These are phyloP conservation scores for Hymenoscyphus scutula DNA, from an alignment of 2,329 filamentous ascomycete species.

Conservation along the genomic window DNA sequence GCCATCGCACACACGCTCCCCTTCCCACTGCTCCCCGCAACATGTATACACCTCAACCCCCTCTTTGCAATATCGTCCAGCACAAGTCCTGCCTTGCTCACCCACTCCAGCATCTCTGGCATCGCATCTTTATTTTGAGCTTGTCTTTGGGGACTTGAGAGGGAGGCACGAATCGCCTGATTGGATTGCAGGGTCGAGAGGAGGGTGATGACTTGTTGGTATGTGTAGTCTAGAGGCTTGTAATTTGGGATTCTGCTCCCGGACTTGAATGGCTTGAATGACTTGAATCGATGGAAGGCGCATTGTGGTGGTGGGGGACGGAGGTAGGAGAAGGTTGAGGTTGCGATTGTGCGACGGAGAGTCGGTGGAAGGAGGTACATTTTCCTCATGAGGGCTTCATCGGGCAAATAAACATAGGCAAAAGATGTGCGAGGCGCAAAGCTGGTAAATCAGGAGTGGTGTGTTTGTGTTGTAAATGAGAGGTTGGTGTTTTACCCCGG, in stretches of 20 bases:
- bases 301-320: not conserved
- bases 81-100: constrained; percentile 31
- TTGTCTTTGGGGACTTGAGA: constrained; percentile 13
- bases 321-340: not conserved
- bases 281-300: not conserved
- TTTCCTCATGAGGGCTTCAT: not conserved
- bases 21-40: constrained; percentile 89
- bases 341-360: constrained; percentile 1
- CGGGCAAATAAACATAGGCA: not conserved
- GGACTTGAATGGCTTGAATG: too few species aligned
- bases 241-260: too few species aligned
- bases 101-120: constrained; percentile 37
- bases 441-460: not conserved
- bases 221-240: not conserved
- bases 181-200: constrained; percentile 30
- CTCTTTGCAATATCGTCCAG: constrained; percentile 23
- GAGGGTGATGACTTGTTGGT: not conserved
- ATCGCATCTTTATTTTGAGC: constrained; percentile 32
- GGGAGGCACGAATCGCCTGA: constrained; percentile 22
- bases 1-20: constrained; percentile 69
- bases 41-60: constrained; percentile 59
- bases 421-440: not conserved
- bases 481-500: too few species aligned
- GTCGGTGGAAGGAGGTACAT: constrained; percentile 3
- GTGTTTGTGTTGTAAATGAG: not conserved